A percentile compares a stretch with the other conserved stretches of the same genome.
These are phyloP conservation scores for Phylloporus sp. DNA, from an alignment of 1,284 basidiomycete species.

Conservation along the genomic window DNA sequence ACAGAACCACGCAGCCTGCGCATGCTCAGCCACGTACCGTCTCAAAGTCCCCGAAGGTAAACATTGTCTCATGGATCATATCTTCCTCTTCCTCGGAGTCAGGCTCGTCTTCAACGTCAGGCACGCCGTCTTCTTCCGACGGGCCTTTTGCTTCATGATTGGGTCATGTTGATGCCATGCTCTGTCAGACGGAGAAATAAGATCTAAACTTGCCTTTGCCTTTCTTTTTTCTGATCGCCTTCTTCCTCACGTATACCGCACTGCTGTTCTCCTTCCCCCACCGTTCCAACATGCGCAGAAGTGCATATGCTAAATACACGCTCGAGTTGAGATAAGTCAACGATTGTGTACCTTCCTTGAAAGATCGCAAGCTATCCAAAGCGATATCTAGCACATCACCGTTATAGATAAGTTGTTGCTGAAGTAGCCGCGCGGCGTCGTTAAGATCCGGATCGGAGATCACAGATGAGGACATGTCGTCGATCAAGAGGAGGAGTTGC, in stretches of 20 bases:
- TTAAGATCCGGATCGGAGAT: conserved; percentile 55
- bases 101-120: conserved; percentile 69
- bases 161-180: conserved; percentile 19
- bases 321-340: conserved; percentile 84
- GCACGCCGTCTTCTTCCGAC: conserved; percentile 61
- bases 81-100: conserved; percentile 63
- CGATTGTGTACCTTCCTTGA: conserved; percentile 75
- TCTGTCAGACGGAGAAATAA: conserved; percentile 17
- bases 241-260: conserved; percentile 79
- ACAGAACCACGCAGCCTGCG: conserved; percentile 18
- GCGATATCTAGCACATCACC: conserved; percentile 90
- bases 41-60: conserved; percentile 90
- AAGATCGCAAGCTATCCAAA: conserved; percentile 73
- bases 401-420: conserved; percentile 92
- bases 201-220: conserved; percentile 45
- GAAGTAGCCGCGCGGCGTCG: conserved; percentile 80
- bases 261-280: conserved; percentile 72
- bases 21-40: conserved; percentile 56
- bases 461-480: conserved; percentile 54
- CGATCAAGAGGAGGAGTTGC: conserved; percentile 85
- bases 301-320: conserved; percentile 79
- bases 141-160: conserved; percentile 38
- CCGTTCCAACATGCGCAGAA: conserved; percentile 86
- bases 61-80: conserved; percentile 80
- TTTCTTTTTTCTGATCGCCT: conserved; percentile 55